These are phyloP conservation scores for Fusarium oxysporum DNA, from an alignment of 2,329 filamentous ascomycete species.

Conservation along the genomic window DNA sequence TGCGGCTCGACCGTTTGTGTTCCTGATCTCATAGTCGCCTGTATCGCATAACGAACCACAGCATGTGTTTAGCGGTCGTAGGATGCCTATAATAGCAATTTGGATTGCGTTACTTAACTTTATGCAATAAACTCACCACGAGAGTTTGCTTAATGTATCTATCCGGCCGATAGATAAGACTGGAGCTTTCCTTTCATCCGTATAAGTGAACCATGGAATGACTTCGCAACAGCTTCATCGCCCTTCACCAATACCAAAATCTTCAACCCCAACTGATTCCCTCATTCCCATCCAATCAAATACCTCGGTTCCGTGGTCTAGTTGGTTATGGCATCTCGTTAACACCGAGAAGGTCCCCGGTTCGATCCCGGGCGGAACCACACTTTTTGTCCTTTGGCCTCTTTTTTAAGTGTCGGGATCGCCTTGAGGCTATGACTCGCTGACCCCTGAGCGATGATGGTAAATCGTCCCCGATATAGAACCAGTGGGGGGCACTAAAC, in stretches of 20 bases:
- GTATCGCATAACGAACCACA: neutral
- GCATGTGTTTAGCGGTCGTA: neutral
- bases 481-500: conserved; percentile 15
- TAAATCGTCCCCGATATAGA: conserved; percentile 20
- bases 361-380: conserved; percentile 22
- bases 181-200: neutral
- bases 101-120: fast-evolving
- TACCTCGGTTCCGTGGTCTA: conserved; percentile 11
- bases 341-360: conserved; percentile 24
- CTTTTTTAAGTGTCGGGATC: neutral
- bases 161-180: neutral
- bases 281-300: neutral
- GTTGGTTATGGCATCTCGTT: conserved; percentile 28
- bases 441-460: conserved; percentile 27
- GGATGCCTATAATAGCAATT: neutral
- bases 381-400: neutral
- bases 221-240: neutral
- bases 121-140: neutral
- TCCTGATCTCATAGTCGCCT: neutral
- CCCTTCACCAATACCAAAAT: neutral
- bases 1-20: neutral
- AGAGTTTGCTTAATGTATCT: neutral
- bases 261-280: fast-evolving
- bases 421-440: conserved; percentile 14
- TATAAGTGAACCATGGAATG: neutral